Conservation (phyloP, 73 alveolate genomes). For the Durusdinium trenchii region DNA sequence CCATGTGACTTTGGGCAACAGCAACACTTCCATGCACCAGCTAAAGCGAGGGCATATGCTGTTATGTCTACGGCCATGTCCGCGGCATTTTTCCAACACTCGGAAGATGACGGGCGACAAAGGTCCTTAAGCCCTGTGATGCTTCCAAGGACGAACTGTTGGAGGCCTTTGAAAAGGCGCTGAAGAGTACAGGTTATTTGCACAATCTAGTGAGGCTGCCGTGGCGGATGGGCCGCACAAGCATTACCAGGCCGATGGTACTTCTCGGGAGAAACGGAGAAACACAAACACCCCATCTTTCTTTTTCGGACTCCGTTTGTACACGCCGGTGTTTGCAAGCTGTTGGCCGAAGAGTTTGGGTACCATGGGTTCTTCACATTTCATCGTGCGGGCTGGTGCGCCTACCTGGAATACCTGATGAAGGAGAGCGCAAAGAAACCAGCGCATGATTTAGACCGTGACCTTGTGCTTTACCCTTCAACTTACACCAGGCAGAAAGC, state of each 20-base stretch:
- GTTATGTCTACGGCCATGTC: conserved; percentile 33
- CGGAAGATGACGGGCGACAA: not conserved
- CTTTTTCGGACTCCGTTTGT: not conserved
- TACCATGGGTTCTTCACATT: conserved; percentile 8
- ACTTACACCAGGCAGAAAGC: too few species aligned
- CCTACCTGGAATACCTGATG: not conserved
- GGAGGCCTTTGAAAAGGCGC: not conserved
- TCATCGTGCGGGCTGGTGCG: not conserved
- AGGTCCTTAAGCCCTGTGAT: not conserved
- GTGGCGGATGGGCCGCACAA: conserved; percentile 25
- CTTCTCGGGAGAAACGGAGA: not conserved
- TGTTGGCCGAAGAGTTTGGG: not conserved
- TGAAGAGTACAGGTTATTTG: not conserved
- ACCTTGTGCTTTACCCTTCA: too few species aligned
- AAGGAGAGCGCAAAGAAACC: not conserved
- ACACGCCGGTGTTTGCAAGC: not conserved
- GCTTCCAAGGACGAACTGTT: not conserved
- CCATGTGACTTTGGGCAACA: too few species aligned
- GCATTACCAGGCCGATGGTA: not conserved
- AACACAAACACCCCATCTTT: not conserved
- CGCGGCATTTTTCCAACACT: not conserved
- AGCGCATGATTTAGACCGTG: not conserved
- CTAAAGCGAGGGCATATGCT: conserved; percentile 10
- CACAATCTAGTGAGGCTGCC: not conserved
- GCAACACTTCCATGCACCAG: too few species aligned